Base-by-base conservation (phyloP, 116 monocot genomes). In the Dioscorea cayenensis region DNA sequence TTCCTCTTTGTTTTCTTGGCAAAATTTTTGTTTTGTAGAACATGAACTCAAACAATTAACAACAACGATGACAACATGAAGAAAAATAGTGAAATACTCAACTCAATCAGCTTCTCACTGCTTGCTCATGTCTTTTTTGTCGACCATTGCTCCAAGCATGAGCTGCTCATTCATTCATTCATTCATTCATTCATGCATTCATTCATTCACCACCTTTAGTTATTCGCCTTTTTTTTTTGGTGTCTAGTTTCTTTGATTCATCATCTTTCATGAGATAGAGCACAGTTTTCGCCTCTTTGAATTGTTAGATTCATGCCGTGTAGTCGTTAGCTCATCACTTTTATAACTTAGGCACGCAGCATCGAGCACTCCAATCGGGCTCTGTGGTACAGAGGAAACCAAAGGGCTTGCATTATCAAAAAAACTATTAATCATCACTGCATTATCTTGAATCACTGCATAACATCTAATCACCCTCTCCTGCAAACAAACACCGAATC, bases 321-420 rank as follows among this genome's bases (percentile, higher is more conserved):
- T 22, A 52, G 49, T 51, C 28, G 52, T 69, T 28, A 25, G 51
- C 21, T 69, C 69, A 69, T 69, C 28, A 7, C 69, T 69, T 49
- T 69, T 69, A 62, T 89, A 90, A 70, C 94, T 99, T 62, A 86
- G 68, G 74, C 88, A 86, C 43, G 85, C 86, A 55, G 86, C 85
- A 76, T 94, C 90, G 69, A 99, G 60, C 60, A 94, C 94, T 19
- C 88, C 94, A 78, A 76, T 87, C 49, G 99, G 99, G 78, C 99
- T 99, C 27, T 81, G 84, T 17, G 89, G 91, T 25, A 72, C 62
- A 51, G 77, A 80, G 21, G 76, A 69, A 51, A 66, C 77, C 23
- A 84, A 78, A 6, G 67, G 68, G 17, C 51, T 51, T 18, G 28
- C 63, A 71, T 49, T 36, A 37, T 81, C 64, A 9, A 28, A 28